phyloP scores from a whole-genome alignment of 306 rosid species.

The Cotoneaster glaucophyllus region DNA sequence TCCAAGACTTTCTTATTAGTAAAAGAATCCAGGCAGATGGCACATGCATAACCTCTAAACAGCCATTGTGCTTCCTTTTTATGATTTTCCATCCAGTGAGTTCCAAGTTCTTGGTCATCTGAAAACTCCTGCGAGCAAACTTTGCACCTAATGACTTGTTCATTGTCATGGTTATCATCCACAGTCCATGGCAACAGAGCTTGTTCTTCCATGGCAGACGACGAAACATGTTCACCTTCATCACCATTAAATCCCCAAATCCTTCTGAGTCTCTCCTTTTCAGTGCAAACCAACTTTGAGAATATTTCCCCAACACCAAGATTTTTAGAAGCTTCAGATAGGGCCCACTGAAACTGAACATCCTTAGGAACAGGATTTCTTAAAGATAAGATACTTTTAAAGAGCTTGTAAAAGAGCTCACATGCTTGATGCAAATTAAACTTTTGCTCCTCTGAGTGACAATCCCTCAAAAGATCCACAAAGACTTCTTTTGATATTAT shows the following conservation, averaged over 20 bases:
- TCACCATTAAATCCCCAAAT: conserved; percentile 77
- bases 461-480: conserved; percentile 71
- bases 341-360: conserved; percentile 95
- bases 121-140: conserved; percentile 59
- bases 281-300: conserved; percentile 61
- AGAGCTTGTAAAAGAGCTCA: conserved; percentile 89
- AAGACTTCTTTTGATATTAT: conserved; percentile 90
- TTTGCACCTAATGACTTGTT: conserved; percentile 66
- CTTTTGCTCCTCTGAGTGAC: conserved; percentile 59
- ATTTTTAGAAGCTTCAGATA: conserved; percentile 83
- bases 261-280: conserved; percentile 62
- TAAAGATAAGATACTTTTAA: conserved; percentile 83
- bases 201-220: conserved; percentile 45
- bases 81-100: conserved; percentile 92
- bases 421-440: conserved; percentile 77
- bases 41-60: conserved; percentile 94
- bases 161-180: conserved; percentile 39
- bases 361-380: conserved; percentile 93
- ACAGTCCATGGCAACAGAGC: conserved; percentile 38
- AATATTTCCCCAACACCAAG: conserved; percentile 55
- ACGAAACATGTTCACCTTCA: conserved; percentile 30
- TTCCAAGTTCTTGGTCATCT: conserved; percentile 72
- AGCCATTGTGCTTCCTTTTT: conserved; percentile 99
- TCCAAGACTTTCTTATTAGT: conserved; percentile 82
- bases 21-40: conserved; percentile 92